Conservation (phyloP, 2,329 filamentous ascomycete species). For the Talaromyces sp. region DNA sequence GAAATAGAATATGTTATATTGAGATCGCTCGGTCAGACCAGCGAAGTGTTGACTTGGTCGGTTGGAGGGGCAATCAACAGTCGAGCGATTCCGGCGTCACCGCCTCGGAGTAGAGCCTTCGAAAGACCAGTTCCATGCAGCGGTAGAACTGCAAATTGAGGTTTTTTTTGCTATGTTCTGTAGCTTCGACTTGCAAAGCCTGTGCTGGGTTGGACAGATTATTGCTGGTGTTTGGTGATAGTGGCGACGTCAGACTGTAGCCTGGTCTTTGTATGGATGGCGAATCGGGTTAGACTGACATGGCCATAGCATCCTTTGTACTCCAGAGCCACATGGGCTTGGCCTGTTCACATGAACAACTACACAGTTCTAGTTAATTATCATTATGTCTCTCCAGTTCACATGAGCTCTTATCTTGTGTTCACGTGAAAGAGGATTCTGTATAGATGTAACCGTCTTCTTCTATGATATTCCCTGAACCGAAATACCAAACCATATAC, state of each 20-base stretch:
- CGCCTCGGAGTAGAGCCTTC: background rate
- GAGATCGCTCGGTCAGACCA: background rate
- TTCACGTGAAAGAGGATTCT: background rate
- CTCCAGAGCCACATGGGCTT: background rate
- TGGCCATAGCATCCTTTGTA: background rate
- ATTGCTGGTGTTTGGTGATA: background rate
- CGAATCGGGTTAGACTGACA: conserved; percentile 3
- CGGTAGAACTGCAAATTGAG: background rate
- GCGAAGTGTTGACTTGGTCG: background rate
- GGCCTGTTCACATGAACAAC: background rate
- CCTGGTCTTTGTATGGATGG: background rate
- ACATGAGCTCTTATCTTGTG: background rate
- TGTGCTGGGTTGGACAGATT: background rate
- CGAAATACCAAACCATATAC: background rate
- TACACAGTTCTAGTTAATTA: background rate
- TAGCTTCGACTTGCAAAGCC: background rate
- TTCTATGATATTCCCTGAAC: background rate
- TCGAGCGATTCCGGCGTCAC: background rate
- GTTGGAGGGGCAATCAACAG: conserved; percentile 1
- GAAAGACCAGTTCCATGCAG: background rate
- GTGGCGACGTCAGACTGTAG: conserved; percentile 8
- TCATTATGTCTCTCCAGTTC: background rate
- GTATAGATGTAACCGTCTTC: background rate
- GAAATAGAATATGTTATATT: background rate
- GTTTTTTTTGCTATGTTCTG: too few species aligned